Evolutionary conservation across 1,284 basidiomycete species (phyloP).

Genomic region (Mycena sp.): DNA sequence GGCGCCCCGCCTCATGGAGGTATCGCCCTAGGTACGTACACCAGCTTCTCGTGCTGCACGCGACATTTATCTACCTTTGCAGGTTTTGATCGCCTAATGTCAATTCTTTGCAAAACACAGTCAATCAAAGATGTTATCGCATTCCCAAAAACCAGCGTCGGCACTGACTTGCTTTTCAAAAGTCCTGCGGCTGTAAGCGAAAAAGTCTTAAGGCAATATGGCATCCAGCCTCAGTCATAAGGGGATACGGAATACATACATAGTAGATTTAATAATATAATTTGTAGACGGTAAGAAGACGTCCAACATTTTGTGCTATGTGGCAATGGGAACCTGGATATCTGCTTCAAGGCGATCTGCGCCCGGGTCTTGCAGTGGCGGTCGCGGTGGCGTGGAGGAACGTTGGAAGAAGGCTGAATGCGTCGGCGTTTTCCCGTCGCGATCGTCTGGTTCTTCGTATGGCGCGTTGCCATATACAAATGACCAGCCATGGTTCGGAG

Average conservation of each 20-base stretch:
- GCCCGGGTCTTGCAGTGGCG: slow-evolving; percentile 22
- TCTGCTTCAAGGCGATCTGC: slow-evolving; percentile 18
- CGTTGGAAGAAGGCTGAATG: slow-evolving; percentile 50
- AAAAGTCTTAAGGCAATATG: slow-evolving; percentile 71
- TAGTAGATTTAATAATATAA: slow-evolving; percentile 33
- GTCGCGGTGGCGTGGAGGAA: slow-evolving; percentile 24
- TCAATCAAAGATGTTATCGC: slow-evolving; percentile 96
- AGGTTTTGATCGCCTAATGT: slow-evolving; percentile 94
- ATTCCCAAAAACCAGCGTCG: slow-evolving; percentile 90
- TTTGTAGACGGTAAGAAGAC: slow-evolving; percentile 1
- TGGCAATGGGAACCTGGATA: slow-evolving; percentile 27
- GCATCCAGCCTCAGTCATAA: slow-evolving; percentile 51
- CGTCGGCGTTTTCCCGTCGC: slow-evolving; percentile 58
- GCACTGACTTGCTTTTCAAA: slow-evolving; percentile 90
- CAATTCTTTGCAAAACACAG: slow-evolving; percentile 85
- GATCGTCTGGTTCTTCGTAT: slow-evolving; percentile 45
- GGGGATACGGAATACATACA: slow-evolving; percentile 16
- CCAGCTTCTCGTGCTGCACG: background rate
- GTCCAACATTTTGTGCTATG: slow-evolving; percentile 19
- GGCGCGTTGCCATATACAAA: slow-evolving; percentile 54
- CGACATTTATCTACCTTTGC: slow-evolving; percentile 21
- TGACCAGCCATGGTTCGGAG: slow-evolving; percentile 47
- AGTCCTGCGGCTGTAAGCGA: slow-evolving; percentile 75
- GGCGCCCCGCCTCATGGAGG: slow-evolving; percentile 98
- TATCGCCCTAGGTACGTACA: slow-evolving; percentile 81